These are phyloP conservation scores for Ceratobasidium sp. DNA, from an alignment of 1,284 basidiomycete species.

Conservation along the genomic window DNA sequence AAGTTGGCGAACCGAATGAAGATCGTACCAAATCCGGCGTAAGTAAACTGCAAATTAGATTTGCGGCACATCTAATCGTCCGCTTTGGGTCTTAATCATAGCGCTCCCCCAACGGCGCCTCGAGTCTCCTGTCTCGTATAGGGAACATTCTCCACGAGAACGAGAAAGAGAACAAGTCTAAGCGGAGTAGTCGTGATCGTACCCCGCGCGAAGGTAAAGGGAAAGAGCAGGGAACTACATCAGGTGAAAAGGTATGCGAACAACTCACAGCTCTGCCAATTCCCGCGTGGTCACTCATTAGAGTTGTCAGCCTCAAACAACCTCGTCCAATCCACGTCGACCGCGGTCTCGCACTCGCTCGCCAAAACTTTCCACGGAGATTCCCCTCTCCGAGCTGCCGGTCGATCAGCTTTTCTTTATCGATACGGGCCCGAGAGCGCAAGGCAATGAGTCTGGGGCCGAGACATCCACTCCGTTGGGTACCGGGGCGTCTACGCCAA, in stretches of 20 bases:
- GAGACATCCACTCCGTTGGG: slow-evolving; percentile 13
- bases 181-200: slow-evolving; percentile 20
- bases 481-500: slow-evolving; percentile 6
- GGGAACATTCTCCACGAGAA: slow-evolving; percentile 26
- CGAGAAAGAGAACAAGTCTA: slow-evolving; percentile 35
- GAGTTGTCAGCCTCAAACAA: slow-evolving; percentile 19
- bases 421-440: slow-evolving; percentile 17
- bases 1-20: slow-evolving; percentile 7
- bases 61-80: not conserved
- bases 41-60: not conserved
- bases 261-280: not conserved
- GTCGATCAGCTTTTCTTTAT: slow-evolving; percentile 39
- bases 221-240: slow-evolving; percentile 4
- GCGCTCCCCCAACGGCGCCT: slow-evolving; percentile 19
- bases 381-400: slow-evolving; percentile 30
- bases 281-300: slow-evolving; percentile 17
- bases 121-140: slow-evolving; percentile 37
- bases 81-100: slow-evolving; percentile 18
- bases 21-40: slow-evolving; percentile 6
- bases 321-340: not conserved
- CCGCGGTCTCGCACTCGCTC: slow-evolving; percentile 24
- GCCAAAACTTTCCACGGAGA: slow-evolving; percentile 8
- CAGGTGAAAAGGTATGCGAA: slow-evolving; percentile 23
- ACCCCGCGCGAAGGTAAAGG: slow-evolving; percentile 6
- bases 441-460: slow-evolving; percentile 11